Conservation (phyloP, 2,329 filamentous ascomycete genomes). For the Pseudogymnoascus sp. region DNA sequence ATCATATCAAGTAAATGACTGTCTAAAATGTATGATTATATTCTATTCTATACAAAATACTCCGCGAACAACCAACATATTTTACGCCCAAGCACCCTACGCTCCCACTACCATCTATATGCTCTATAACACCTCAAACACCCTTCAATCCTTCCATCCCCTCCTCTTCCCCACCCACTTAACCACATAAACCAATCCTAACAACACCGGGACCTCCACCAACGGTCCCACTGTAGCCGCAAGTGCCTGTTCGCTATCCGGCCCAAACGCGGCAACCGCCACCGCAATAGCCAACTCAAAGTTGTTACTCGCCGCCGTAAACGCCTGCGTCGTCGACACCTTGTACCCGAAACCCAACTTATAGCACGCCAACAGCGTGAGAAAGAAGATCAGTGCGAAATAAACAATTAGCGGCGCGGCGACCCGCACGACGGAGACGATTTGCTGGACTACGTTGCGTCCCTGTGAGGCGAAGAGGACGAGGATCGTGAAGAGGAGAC, state of each 20-base stretch:
- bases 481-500: slow-evolving; percentile 78
- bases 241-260: slow-evolving; percentile 69
- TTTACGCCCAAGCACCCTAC: background rate
- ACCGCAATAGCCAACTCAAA: slow-evolving; percentile 90
- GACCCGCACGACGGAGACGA: slow-evolving; percentile 73
- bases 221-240: slow-evolving; percentile 77
- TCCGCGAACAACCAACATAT: background rate
- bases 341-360: slow-evolving; percentile 68
- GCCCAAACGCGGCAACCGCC: slow-evolving; percentile 68
- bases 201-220: slow-evolving; percentile 75
- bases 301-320: slow-evolving; percentile 86
- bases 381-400: slow-evolving; percentile 65
- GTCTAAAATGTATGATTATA: background rate
- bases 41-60: background rate
- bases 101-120: background rate
- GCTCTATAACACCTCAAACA: background rate
- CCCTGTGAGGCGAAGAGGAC: slow-evolving; percentile 81
- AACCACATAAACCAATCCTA: slow-evolving; percentile 68
- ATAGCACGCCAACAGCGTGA: slow-evolving; percentile 53
- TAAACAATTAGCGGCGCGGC: slow-evolving; percentile 75
- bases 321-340: slow-evolving; percentile 67
- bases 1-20: background rate
- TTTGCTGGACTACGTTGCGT: slow-evolving; percentile 66
- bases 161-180: slow-evolving; percentile 46
- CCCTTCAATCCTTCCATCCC: slow-evolving; percentile 22